Percentiles rank a stretch among this genome's conserved stretches.
Evolutionary conservation across 2,329 filamentous ascomycete genomes (phyloP).

Genomic region (Trichoderma semiorbis): DNA sequence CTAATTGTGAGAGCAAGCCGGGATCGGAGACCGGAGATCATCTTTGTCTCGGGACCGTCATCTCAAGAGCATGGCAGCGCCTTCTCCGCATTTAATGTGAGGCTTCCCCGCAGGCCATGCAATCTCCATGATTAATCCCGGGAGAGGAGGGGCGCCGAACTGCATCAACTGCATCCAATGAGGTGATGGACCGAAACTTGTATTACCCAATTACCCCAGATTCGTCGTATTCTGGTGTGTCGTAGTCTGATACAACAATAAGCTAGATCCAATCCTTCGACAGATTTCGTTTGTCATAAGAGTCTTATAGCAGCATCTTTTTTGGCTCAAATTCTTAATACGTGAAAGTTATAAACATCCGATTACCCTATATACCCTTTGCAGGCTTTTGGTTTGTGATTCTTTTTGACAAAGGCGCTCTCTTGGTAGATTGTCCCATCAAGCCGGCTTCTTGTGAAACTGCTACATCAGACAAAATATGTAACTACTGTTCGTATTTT

Average conservation of each 20-base stretch:
- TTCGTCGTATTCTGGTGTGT: background rate
- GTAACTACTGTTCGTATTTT: background rate
- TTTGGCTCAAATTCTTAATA: background rate
- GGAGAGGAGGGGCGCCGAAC: background rate
- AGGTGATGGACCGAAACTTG: background rate
- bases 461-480: background rate
- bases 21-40: background rate
- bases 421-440: background rate
- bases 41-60: background rate
- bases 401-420: background rate
- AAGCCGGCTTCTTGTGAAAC: background rate
- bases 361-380: background rate
- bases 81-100: background rate
- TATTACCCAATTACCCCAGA: background rate
- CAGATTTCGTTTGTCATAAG: background rate
- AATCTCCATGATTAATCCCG: conserved; percentile 5
- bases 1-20: background rate
- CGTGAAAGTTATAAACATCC: background rate
- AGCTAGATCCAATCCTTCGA: background rate
- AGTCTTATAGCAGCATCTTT: rapidly evolving
- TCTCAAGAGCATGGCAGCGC: background rate
- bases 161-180: background rate
- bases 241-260: background rate
- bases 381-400: background rate
- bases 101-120: background rate